Percentiles rank a stretch among this genome's conserved stretches.
phyloP scores from a whole-genome alignment of 805 yeast species.

The Wickerhamiella slavikovae region DNA sequence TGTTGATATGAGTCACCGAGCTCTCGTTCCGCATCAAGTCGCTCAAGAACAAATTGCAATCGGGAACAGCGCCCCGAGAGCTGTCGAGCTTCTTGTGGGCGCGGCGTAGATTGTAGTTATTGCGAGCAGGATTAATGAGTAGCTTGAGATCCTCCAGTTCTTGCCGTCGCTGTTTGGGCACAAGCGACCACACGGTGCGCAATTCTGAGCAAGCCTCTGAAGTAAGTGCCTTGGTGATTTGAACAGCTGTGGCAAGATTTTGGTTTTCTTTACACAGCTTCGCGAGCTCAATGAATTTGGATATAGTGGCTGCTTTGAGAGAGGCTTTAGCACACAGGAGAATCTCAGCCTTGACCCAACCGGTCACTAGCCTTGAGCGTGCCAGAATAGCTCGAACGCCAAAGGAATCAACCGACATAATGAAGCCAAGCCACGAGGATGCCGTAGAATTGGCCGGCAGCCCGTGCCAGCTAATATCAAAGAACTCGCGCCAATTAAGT shows the following conservation, averaged over 20 bases:
- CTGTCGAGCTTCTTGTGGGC: slow-evolving; percentile 40
- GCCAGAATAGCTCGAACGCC: slow-evolving; percentile 71
- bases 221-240: slow-evolving; percentile 61
- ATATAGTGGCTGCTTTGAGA: slow-evolving; percentile 48
- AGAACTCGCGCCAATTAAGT: slow-evolving; percentile 78
- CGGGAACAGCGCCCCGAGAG: slow-evolving; percentile 69
- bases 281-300: slow-evolving; percentile 76
- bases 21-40: slow-evolving; percentile 64
- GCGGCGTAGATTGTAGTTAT: slow-evolving; percentile 46
- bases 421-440: slow-evolving; percentile 73
- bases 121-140: slow-evolving; percentile 49
- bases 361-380: slow-evolving; percentile 71
- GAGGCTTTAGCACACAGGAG: slow-evolving; percentile 39
- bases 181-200: slow-evolving; percentile 51
- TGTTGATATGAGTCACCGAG: slow-evolving; percentile 27
- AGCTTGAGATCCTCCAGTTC: slow-evolving; percentile 50
- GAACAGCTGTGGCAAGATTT: slow-evolving; percentile 75
- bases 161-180: slow-evolving; percentile 54
- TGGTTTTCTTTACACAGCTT: slow-evolving; percentile 50
- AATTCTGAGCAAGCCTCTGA: slow-evolving; percentile 35
- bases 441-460: too few relatives aligned
- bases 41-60: slow-evolving; percentile 65
- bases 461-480: slow-evolving; percentile 55
- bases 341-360: slow-evolving; percentile 83
- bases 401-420: slow-evolving; percentile 34